Conservation (phyloP, 1,139 yeast genomes). For the Protomyces inouyei region DNA sequence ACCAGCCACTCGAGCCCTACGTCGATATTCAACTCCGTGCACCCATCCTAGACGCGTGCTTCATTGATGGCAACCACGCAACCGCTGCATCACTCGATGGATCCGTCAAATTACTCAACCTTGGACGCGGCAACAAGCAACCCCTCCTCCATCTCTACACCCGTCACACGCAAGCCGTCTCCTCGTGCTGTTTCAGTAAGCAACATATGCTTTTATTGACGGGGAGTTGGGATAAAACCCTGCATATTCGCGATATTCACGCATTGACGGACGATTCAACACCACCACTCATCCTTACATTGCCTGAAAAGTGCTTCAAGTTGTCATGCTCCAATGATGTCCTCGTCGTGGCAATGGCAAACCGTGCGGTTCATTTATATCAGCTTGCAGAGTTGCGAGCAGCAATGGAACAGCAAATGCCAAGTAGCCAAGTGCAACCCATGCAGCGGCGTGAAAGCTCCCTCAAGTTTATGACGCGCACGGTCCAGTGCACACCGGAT, state of each 20-base stretch:
- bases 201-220: constrained; percentile 40
- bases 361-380: constrained; percentile 54
- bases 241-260: constrained; percentile 41
- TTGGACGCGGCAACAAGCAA: constrained; percentile 27
- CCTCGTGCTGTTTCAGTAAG: constrained; percentile 33
- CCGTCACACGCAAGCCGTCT: constrained; percentile 37
- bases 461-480: constrained; percentile 64
- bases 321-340: constrained; percentile 54
- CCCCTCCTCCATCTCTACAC: constrained; percentile 36
- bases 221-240: constrained; percentile 54
- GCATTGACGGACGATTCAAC: constrained; percentile 6
- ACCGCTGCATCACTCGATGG: constrained; percentile 30
- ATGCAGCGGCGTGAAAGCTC: constrained; percentile 62
- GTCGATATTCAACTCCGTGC: constrained; percentile 35
- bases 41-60: constrained; percentile 29
- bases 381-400: neutral
- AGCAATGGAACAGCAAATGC: neutral
- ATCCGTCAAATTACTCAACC: constrained; percentile 28
- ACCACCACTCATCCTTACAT: constrained; percentile 29
- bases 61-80: constrained; percentile 27
- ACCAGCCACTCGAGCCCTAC: constrained; percentile 33
- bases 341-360: constrained; percentile 56
- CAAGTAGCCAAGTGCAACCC: constrained; percentile 46
- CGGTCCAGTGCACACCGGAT: constrained; percentile 54
- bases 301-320: constrained; percentile 57